Evolutionary conservation across 2,329 filamentous ascomycete species (phyloP).

Genomic region (Phyllosticta paracitricarpa): DNA sequence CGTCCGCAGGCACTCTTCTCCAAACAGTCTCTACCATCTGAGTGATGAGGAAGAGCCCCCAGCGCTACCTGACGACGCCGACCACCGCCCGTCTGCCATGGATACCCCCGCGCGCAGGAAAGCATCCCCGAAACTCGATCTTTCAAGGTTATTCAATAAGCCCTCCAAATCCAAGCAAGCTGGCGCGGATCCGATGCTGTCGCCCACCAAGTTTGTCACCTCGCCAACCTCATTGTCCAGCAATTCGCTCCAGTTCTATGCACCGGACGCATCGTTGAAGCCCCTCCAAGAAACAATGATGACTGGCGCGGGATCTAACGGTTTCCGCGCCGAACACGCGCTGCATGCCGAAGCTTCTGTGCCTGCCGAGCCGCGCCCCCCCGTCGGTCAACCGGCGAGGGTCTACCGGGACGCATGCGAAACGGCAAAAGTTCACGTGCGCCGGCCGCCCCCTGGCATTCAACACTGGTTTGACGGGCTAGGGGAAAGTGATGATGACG

Average conservation of each 20-base stretch:
- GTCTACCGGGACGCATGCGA: conserved; percentile 22
- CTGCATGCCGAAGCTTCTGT: conserved; percentile 15
- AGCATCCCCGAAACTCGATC: conserved; percentile 30
- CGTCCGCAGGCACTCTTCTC: conserved; percentile 16
- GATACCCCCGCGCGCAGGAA: conserved; percentile 17
- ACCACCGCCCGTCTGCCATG: background rate
- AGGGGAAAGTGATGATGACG: conserved; percentile 29
- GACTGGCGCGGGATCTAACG: background rate
- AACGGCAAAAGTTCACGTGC: conserved; percentile 37
- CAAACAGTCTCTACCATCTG: conserved; percentile 12
- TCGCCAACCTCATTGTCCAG: conserved; percentile 31
- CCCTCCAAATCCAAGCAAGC: conserved; percentile 18
- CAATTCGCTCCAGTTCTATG: conserved; percentile 24
- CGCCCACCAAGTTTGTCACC: conserved; percentile 29
- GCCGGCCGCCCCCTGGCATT: conserved; percentile 38
- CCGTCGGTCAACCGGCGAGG: background rate
- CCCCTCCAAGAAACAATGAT: background rate
- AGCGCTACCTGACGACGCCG: background rate
- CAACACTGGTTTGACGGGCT: conserved; percentile 43
- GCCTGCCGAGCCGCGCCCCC: conserved; percentile 7
- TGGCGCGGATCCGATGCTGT: conserved; percentile 21
- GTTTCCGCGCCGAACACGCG: conserved; percentile 9
- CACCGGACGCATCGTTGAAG: background rate
- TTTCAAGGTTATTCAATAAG: conserved; percentile 33
- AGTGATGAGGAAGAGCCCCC: conserved; percentile 13